These are phyloP conservation scores for Ophiostoma sp. DNA, from an alignment of 2,329 filamentous ascomycete species.

Conservation along the genomic window DNA sequence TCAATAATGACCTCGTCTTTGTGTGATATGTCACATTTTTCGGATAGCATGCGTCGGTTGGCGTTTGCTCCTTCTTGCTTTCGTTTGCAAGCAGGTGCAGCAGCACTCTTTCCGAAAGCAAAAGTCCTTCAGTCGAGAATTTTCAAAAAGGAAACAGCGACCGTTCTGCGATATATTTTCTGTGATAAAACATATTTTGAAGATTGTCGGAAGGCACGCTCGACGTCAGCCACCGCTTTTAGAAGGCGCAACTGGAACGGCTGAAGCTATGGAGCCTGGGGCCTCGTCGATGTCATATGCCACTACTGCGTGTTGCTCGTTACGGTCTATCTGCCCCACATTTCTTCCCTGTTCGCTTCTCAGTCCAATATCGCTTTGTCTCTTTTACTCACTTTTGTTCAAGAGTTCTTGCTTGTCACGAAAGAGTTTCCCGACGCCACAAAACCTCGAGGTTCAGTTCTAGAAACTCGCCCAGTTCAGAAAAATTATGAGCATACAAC, in stretches of 20 bases:
- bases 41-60: slow-evolving; percentile 4
- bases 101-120: neutral
- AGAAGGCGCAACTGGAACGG: neutral
- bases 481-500: neutral
- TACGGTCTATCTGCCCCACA: neutral
- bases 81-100: neutral
- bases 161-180: neutral
- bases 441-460: neutral
- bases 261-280: neutral
- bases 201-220: neutral
- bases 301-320: slow-evolving; percentile 1
- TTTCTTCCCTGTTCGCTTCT: neutral
- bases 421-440: neutral
- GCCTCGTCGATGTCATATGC: neutral
- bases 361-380: neutral
- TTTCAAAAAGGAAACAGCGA: neutral
- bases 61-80: neutral
- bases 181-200: neutral
- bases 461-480: neutral
- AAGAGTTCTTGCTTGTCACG: neutral
- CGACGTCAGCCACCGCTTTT: neutral
- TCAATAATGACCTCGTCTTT: neutral
- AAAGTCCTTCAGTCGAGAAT: neutral
- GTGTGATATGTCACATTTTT: slow-evolving; percentile 17
- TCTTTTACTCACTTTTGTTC: neutral